A percentile compares a stretch with the other conserved stretches of the same genome.
phyloP scores from a whole-genome alignment of 805 yeast genomes.

The Nakazawaea populi region DNA sequence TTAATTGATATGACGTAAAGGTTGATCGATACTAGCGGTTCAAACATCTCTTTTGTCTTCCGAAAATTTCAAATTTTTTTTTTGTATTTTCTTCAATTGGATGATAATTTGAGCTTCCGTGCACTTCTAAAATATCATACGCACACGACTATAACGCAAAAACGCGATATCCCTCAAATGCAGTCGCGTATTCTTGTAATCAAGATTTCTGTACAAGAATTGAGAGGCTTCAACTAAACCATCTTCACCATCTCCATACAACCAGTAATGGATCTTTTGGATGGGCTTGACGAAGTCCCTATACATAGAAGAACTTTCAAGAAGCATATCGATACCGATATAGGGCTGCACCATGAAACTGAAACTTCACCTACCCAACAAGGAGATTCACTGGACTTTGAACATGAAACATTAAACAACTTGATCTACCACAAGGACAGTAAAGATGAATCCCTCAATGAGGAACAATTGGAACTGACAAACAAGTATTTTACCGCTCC shows the following conservation, averaged over 20 bases:
- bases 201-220: no score
- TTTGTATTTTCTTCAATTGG: slow-evolving; percentile 6
- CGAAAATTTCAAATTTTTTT: not conserved
- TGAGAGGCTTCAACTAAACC: not conserved
- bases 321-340: slow-evolving; percentile 2
- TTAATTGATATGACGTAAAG: not conserved
- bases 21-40: not conserved
- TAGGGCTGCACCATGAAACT: not conserved
- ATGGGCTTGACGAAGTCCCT: slow-evolving; percentile 16
- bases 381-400: not conserved
- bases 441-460: not conserved
- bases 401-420: no score
- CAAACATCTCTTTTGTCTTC: not conserved
- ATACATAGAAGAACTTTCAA: slow-evolving; percentile 3
- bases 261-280: slow-evolving; percentile 16
- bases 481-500: no score
- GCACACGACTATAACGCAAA: not conserved
- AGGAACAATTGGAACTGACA: not conserved
- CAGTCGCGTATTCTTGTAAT: not conserved
- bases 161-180: not conserved
- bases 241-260: not conserved
- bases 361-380: not conserved
- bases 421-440: no score
- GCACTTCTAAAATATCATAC: not conserved
- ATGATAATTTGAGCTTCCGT: not conserved